Percentiles rank a stretch among this genome's conserved stretches.
Evolutionary conservation across 1,139 yeast species (phyloP).

Genomic region (Wickerhamomyces sp.): DNA sequence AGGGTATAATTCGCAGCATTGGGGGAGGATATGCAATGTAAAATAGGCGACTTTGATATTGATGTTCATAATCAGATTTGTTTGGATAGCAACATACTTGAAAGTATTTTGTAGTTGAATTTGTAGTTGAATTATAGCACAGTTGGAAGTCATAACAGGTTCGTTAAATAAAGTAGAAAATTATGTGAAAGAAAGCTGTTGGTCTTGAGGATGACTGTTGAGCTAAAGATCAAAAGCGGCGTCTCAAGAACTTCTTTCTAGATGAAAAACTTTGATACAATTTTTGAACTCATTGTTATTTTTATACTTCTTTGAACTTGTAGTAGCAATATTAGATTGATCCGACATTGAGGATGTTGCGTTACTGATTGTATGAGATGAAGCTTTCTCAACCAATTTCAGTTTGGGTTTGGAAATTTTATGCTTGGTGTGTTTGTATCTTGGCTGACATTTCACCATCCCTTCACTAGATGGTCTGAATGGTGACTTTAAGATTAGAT

Average conservation of each 20-base stretch:
- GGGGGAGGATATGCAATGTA: no score
- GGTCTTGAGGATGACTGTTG: no score
- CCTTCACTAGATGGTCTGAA: constrained; percentile 6
- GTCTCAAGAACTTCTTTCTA: constrained; percentile 10
- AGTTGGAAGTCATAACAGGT: no score
- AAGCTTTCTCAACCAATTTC: constrained; percentile 9
- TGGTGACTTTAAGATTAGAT: constrained; percentile 18
- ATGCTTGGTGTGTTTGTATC: background rate
- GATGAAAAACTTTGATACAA: constrained; percentile 19
- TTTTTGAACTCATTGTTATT: constrained; percentile 11
- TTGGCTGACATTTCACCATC: constrained; percentile 1
- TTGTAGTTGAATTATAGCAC: no score
- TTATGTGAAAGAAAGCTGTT: background rate
- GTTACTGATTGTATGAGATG: background rate
- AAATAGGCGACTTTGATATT: no score
- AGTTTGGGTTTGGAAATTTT: constrained; percentile 4
- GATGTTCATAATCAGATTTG: no score
- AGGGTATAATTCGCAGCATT: no score
- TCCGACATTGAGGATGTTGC: background rate
- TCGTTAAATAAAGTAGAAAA: background rate
- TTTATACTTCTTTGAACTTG: background rate
- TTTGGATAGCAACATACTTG: background rate
- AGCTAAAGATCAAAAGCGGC: no score
- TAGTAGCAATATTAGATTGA: background rate
- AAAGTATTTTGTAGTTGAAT: background rate